phyloP scores from a whole-genome alignment of 441 rosid species.

The Populus hybrid region DNA sequence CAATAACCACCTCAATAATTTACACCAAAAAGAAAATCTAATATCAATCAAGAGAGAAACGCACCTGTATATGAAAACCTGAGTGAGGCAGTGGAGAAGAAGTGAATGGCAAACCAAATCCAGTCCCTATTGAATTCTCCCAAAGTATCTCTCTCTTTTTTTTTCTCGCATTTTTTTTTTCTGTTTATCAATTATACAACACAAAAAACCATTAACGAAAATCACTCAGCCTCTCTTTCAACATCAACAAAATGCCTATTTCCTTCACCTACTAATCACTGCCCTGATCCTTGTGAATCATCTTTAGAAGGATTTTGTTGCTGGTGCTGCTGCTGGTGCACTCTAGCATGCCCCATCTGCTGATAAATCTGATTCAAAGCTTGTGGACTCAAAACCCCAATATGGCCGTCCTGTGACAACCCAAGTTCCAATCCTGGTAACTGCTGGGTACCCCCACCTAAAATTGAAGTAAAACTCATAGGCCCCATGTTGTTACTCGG shows the following conservation, averaged over 20 bases:
- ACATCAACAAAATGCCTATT: conserved; percentile 38
- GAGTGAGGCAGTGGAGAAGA: conserved; percentile 31
- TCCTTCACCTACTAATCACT: conserved; percentile 31
- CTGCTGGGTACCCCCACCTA: conserved; percentile 53
- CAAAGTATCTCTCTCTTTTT: conserved; percentile 19
- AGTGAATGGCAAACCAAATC: conserved; percentile 37
- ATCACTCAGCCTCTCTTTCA: conserved; percentile 27
- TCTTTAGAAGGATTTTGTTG: conserved; percentile 59
- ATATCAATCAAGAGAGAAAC: conserved; percentile 14
- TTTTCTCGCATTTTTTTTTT: conserved; percentile 21
- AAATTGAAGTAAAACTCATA: conserved; percentile 74
- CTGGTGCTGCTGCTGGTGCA: conserved; percentile 54
- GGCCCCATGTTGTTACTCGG: conserved; percentile 50
- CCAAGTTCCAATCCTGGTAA: conserved; percentile 94
- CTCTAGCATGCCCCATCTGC: conserved; percentile 79
- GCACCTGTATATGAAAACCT: conserved; percentile 51
- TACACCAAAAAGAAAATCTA: conserved; percentile 5
- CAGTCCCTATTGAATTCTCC: conserved; percentile 34
- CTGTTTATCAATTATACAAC: conserved; percentile 34
- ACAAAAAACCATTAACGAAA: conserved; percentile 30
- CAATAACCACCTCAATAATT: conserved; percentile 17
- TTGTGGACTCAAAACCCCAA: conserved; percentile 75
- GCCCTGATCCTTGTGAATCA: conserved; percentile 84
- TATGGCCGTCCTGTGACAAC: conserved; percentile 86
- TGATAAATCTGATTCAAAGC: conserved; percentile 81